phyloP scores from a whole-genome alignment of 306 rosid species.

The Vachellia collinsii region DNA sequence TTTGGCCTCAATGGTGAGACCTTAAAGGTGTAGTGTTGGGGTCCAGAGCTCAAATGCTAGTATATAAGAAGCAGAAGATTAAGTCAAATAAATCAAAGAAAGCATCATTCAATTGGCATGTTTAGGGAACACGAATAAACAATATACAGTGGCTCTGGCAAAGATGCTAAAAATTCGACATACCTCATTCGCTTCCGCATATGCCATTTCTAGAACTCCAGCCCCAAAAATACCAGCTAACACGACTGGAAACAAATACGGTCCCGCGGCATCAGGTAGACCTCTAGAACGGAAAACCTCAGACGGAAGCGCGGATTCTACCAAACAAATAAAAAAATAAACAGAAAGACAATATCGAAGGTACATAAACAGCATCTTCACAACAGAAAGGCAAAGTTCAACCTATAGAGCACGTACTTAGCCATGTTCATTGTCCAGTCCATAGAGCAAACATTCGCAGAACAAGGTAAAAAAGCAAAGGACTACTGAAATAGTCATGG shows the following conservation, averaged over 20 bases:
- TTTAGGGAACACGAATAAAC: background rate
- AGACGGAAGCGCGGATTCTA: constrained; percentile 43
- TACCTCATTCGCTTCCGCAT: constrained; percentile 65
- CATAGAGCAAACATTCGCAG: background rate
- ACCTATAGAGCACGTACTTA: background rate
- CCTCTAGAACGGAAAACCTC: constrained; percentile 38
- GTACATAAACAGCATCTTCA: background rate
- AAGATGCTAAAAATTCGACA: background rate
- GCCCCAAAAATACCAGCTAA: constrained; percentile 62
- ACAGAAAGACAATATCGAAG: background rate
- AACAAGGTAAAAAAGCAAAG: background rate
- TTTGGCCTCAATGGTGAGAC: background rate
- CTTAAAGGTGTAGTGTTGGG: background rate
- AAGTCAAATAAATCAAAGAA: background rate
- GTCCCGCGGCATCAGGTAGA: constrained; percentile 25
- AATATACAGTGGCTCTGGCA: background rate
- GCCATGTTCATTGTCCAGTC: background rate
- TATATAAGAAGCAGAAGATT: background rate
- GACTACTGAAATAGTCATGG: background rate
- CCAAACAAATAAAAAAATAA: constrained; percentile 9
- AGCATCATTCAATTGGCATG: background rate
- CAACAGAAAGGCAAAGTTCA: background rate
- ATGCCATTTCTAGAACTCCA: constrained; percentile 49
- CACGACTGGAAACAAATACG: constrained; percentile 46
- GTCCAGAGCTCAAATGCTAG: background rate